Evolutionary conservation across 345 rosid species (phyloP), one percentile per base, ranked within the genome.

Genomic region (Bruguiera parviflora): DNA sequence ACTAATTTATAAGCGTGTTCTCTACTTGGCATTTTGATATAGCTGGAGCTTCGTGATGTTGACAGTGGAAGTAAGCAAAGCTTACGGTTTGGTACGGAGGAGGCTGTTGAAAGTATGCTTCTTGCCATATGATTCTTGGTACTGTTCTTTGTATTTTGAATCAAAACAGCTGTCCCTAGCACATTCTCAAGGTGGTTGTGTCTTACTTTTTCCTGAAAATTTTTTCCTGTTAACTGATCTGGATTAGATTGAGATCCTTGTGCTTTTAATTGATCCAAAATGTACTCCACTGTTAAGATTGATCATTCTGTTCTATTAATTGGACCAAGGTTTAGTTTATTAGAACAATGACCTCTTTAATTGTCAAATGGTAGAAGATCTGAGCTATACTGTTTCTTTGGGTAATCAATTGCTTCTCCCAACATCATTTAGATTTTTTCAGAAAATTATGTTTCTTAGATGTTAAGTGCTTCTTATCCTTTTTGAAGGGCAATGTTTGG

Each of bases 1-100:
- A 61, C 9, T 53, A 18, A 28, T 19, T 56, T 59, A 32, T 28
- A 3, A 21, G 11, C 4, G 21, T 35, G 27, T 63, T 22, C 37
- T n/a, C 58, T 69, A 27, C 35, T 37, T 25, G 52, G 28, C 21
- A 22, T 65, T 55, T 29, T 61, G 66, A 43, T 21, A 59, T 66
- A 94, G 98, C 63, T 94, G 68, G 96, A 94, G 89, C 91, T 89
- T 79, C 96, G 98, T 46, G 96, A 90, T 82, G 84, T 94, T 74
- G 96, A 91, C 81, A 84, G 68, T 64, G 96, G 97, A 78, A 89
- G 77, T 78, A 94, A 89, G 80, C 80, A 86, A 69, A 94, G 82
- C 85, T 73, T 88, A 31, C 90, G 98, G 63, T 94, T 89, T 78
- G 92, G 90, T 73, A 67, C 96, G 22, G 93, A 91, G 74, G 98